phyloP scores from a whole-genome alignment of 768 basidiomycete genomes.

The Auriscalpium vulgare region DNA sequence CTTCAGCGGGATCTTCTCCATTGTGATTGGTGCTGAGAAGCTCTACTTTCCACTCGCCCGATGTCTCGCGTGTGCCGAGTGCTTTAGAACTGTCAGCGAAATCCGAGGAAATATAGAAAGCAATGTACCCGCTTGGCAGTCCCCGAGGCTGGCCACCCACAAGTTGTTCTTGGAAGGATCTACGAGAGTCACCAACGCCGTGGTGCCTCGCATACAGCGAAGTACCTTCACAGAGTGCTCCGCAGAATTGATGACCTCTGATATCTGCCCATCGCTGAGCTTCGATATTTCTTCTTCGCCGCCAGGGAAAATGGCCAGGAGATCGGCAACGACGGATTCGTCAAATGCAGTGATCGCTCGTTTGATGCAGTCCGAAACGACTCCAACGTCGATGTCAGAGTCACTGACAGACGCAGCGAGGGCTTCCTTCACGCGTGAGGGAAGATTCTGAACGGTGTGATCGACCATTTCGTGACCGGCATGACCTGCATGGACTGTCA shows the following conservation, averaged over 20 bases:
- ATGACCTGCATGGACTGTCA: constrained; percentile 27
- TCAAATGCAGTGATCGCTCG: constrained; percentile 33
- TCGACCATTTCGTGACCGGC: constrained; percentile 39
- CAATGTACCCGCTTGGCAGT: constrained; percentile 42
- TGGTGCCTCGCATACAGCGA: constrained; percentile 45
- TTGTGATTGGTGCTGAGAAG: constrained; percentile 45
- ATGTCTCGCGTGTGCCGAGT: constrained; percentile 28
- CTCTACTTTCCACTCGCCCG: constrained; percentile 30
- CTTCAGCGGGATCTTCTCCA: constrained; percentile 36
- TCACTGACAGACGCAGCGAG: constrained; percentile 24
- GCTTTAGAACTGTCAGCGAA: constrained; percentile 21
- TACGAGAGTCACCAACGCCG: constrained; percentile 39
- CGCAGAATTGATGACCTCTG: constrained; percentile 46
- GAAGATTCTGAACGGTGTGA: constrained; percentile 30
- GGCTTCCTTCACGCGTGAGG: constrained; percentile 27
- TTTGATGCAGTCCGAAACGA: constrained; percentile 29
- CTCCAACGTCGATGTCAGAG: constrained; percentile 19
- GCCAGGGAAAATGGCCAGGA: constrained; percentile 39
- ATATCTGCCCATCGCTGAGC: constrained; percentile 44
- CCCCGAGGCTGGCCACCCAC: constrained; percentile 52
- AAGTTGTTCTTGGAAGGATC: constrained; percentile 35
- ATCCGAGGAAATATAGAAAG: not conserved
- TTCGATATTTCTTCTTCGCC: constrained; percentile 36
- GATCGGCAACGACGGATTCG: constrained; percentile 30
- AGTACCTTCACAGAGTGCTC: constrained; percentile 21